These are phyloP conservation scores for Symbiotaphrina buchneri DNA, from an alignment of 495 filamentous ascomycete species.

Conservation along the genomic window DNA sequence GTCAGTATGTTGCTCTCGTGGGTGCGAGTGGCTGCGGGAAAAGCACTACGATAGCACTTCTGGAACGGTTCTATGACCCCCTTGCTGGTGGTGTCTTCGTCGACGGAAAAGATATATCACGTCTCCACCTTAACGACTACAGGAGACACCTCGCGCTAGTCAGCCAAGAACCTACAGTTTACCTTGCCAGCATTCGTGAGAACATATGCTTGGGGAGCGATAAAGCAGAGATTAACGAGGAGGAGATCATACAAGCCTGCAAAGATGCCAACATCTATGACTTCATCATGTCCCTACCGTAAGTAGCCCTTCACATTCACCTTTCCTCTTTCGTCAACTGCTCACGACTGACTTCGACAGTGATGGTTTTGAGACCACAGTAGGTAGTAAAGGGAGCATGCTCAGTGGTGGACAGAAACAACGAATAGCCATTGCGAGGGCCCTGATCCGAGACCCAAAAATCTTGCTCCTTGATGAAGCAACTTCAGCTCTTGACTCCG, in stretches of 20 bases:
- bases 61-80: constrained; percentile 75
- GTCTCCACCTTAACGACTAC: constrained; percentile 59
- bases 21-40: constrained; percentile 72
- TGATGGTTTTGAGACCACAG: constrained; percentile 53
- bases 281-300: constrained; percentile 54
- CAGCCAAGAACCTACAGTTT: constrained; percentile 69
- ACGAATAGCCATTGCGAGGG: constrained; percentile 54
- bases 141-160: constrained; percentile 57
- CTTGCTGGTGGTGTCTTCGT: constrained; percentile 47
- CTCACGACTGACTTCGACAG: constrained; percentile 9
- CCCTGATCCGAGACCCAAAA: constrained; percentile 47
- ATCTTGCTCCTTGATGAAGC: constrained; percentile 64
- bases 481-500: constrained; percentile 59
- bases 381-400: constrained; percentile 57
- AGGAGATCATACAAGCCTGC: constrained; percentile 49
- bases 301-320: constrained; percentile 8
- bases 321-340: background rate
- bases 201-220: constrained; percentile 56
- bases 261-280: constrained; percentile 83
- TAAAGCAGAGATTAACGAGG: constrained; percentile 39
- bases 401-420: constrained; percentile 74
- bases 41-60: constrained; percentile 54
- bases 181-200: constrained; percentile 66
- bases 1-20: constrained; percentile 62
- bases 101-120: constrained; percentile 51